Evolutionary conservation across 2,329 filamentous ascomycete species (phyloP), one percentile per base, ranked within the genome.

Genomic region (Dothiorella sarmentorum): DNA sequence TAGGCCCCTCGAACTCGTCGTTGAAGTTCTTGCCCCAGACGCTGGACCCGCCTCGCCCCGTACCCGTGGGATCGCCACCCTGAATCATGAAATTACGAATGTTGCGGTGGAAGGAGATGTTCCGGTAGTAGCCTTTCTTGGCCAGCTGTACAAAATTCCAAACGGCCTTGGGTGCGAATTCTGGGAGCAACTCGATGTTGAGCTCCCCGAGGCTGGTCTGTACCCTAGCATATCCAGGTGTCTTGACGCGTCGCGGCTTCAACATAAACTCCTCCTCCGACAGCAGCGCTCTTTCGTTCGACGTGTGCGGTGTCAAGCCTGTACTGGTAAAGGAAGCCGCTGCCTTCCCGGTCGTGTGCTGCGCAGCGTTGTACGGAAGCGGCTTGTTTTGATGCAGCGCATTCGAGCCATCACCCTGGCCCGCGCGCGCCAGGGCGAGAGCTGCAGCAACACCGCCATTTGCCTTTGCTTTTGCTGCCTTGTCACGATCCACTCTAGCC

Each of bases 51-150:
- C 94, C 94, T 61, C 90, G 84, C 1, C 94, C 94, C 0, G 91
- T 96, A 1, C 93, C 93, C 0, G 91, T 90, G 0, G 94, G 94
- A 70, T 99, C 94, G 35, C 94, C 94, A 42, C 93, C 93, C 72
- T 99, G 94, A 37, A 99, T 90, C 94, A 99, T 99, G 71, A 99
- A 99, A 66, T 89, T 90, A 60, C 87, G 87, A 66, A 99, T 97
- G 71, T 95, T 97, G 62, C 94, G 86, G 73, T 99, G 94, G 70
- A 99, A 99, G 11, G 82, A 74, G 2, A 96, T 87, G 63, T 84
- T 84, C 53, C 85, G 85, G 77, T 97, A 99, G 74, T 96, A 97
- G 0, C 93, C 93, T 64, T 88, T 90, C 69, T 96, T 89, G 1
- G 91, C 85, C 4, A 99, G 78, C 58, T 89, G 86, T 55, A 96